Conservation (phyloP, 73 alveolate genomes). For the Breviolum minutum region DNA sequence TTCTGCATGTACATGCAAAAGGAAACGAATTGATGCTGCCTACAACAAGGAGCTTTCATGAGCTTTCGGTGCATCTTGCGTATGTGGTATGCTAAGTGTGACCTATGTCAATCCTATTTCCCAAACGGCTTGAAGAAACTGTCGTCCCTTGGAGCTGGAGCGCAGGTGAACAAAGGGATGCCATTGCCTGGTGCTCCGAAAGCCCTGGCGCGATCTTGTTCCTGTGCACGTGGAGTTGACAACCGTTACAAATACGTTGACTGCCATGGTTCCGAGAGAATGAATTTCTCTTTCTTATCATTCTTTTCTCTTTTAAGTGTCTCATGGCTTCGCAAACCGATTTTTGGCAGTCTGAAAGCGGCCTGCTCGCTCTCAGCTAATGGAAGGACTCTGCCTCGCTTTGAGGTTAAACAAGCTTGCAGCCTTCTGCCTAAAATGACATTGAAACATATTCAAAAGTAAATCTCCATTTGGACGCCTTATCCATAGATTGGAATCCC, state of each 20-base stretch:
- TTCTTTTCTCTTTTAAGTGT: no score
- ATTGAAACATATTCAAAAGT: no score
- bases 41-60: no score
- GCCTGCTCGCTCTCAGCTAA: constrained; percentile 59
- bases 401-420: neutral
- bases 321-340: no score
- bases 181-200: constrained; percentile 62
- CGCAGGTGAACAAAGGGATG: constrained; percentile 51
- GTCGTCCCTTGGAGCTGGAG: neutral
- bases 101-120: no score
- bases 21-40: neutral
- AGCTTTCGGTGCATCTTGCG: neutral
- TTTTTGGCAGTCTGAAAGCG: neutral
- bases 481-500: no score
- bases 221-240: neutral
- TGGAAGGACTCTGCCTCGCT: constrained; percentile 57
- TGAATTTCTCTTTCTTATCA: no score
- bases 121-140: no score
- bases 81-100: neutral
- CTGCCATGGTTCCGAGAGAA: neutral
- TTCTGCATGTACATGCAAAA: neutral
- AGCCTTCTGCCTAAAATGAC: no score
- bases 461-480: no score
- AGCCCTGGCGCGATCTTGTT: constrained; percentile 80
- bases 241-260: neutral